phyloP scores from a whole-genome alignment of 164 flowering plant genomes.

The Nelumbo lutea region DNA sequence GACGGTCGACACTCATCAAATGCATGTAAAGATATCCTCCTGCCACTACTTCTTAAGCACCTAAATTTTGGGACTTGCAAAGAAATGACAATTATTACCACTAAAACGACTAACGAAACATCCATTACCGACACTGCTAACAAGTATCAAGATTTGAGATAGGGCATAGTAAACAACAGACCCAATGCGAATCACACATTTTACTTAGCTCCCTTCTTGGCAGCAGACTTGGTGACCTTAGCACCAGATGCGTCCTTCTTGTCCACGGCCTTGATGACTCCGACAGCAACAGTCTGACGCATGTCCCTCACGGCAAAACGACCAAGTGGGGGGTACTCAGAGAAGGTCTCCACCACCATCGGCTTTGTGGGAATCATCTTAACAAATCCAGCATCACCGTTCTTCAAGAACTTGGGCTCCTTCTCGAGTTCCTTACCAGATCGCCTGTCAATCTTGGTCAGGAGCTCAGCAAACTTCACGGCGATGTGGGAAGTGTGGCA shows the following conservation, averaged over 20 bases:
- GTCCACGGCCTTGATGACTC: slow-evolving; percentile 66
- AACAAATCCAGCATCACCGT: slow-evolving; percentile 58
- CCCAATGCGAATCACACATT: not conserved
- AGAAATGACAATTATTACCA: not conserved
- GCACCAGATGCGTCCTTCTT: slow-evolving; percentile 69
- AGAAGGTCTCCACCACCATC: slow-evolving; percentile 73
- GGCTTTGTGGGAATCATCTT: slow-evolving; percentile 80
- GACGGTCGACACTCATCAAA: too few species aligned
- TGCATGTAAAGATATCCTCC: not conserved
- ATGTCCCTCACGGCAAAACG: slow-evolving; percentile 77
- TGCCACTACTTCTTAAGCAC: slow-evolving; percentile 17
- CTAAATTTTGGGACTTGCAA: slow-evolving; percentile 9
- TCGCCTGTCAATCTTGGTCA: slow-evolving; percentile 54
- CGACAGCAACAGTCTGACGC: slow-evolving; percentile 67
- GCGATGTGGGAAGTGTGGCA: slow-evolving; percentile 78
- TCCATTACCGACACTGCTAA: not conserved
- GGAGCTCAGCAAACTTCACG: slow-evolving; percentile 49
- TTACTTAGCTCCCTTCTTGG: slow-evolving; percentile 39
- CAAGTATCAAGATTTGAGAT: not conserved
- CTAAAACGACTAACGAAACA: not conserved
- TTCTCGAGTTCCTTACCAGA: slow-evolving; percentile 60
- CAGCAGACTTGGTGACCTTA: slow-evolving; percentile 71
- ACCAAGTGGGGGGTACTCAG: slow-evolving; percentile 66
- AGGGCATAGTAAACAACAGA: not conserved
- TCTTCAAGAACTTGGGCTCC: slow-evolving; percentile 63